These are phyloP conservation scores for Rhodofomes roseus DNA, from an alignment of 1,284 basidiomycete genomes.

Conservation along the genomic window DNA sequence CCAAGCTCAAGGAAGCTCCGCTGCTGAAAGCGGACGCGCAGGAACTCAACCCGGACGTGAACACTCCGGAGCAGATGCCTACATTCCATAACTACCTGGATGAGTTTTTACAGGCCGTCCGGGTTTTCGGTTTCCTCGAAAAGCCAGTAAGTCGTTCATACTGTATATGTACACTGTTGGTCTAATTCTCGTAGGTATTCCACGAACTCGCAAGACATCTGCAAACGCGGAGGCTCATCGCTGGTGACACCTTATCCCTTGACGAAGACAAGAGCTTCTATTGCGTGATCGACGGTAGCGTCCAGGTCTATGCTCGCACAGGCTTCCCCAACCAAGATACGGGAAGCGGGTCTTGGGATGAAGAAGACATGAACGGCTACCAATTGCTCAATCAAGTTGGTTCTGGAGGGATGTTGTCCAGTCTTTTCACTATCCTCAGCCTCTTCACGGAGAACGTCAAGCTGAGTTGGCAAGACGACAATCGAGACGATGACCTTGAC, in stretches of 20 bases:
- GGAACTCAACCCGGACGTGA: slow-evolving; percentile 86
- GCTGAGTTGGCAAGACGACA: slow-evolving; percentile 81
- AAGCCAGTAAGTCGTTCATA: slow-evolving; percentile 65
- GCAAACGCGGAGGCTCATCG: slow-evolving; percentile 87
- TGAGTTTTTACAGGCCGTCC: slow-evolving; percentile 90
- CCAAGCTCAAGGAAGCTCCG: slow-evolving; percentile 83
- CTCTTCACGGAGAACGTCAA: slow-evolving; percentile 97
- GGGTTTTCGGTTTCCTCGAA: slow-evolving; percentile 94
- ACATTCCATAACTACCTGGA: slow-evolving; percentile 93
- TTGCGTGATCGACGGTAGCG: slow-evolving; percentile 90
- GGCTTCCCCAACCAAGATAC: slow-evolving; percentile 41
- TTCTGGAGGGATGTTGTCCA: slow-evolving; percentile 92
- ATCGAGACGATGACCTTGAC: slow-evolving; percentile 23
- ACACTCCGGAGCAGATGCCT: slow-evolving; percentile 65
- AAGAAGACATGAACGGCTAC: slow-evolving; percentile 89
- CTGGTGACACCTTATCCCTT: slow-evolving; percentile 87
- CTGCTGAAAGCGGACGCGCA: slow-evolving; percentile 74
- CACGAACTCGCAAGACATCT: slow-evolving; percentile 92
- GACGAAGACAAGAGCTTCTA: slow-evolving; percentile 94
- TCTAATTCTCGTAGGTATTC: slow-evolving; percentile 61
- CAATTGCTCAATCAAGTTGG: slow-evolving; percentile 93
- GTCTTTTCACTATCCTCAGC: slow-evolving; percentile 92
- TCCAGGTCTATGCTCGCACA: slow-evolving; percentile 80
- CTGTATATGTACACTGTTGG: background rate
- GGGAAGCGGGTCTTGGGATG: slow-evolving; percentile 64